Base-by-base conservation (phyloP, 2,329 filamentous ascomycete genomes). In the Colletotrichum sp. region DNA sequence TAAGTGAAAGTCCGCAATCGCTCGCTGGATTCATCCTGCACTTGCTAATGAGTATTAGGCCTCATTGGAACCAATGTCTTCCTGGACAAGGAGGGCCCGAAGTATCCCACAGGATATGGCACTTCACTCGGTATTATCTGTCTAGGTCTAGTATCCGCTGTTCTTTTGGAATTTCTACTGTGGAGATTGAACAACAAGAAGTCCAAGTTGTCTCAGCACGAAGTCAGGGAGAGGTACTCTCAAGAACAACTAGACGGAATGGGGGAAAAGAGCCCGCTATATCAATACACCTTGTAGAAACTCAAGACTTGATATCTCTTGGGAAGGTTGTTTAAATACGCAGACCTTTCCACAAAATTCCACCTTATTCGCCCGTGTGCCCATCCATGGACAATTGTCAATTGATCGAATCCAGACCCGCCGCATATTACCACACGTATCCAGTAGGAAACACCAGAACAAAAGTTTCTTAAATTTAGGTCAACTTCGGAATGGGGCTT, bases 41-140 rank as follows among this genome's bases (percentile, higher is more conserved):
- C 16, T 18, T n/a, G 8, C 57, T 60, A 36, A 69, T 16, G 21
- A n/a, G 18, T 49, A n/a, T n/a, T 13, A 71, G 89, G 83, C 57
- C 81, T 84, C 30, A 78, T 86, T n/a, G 83, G 83, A 57, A 82
- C 80, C 18, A 86, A 86, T 75, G 84, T 87, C 69, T 87, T 85
- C 72, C 76, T 85, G 8, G 79, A 80, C 9, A 79, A 74, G n/a
- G 79, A 85, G 66, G 81, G 78, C 2, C 85, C 86, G 2, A 76
- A 64, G 16, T 87, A 86, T 76, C 80, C 79, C 2, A 83, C 84
- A 0, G 86, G 85, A 2, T 87, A 85, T 64, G 82, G 84, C 0
- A 80, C 83, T 15, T 65, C 69, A 1, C 39, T 71, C 13, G 28
- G 44, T 10, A 36, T 69, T 32, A 60, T 69, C n/a, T 69, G 66